phyloP scores from a whole-genome alignment of 345 rosid genomes.

The Ailanthus altissimus region DNA sequence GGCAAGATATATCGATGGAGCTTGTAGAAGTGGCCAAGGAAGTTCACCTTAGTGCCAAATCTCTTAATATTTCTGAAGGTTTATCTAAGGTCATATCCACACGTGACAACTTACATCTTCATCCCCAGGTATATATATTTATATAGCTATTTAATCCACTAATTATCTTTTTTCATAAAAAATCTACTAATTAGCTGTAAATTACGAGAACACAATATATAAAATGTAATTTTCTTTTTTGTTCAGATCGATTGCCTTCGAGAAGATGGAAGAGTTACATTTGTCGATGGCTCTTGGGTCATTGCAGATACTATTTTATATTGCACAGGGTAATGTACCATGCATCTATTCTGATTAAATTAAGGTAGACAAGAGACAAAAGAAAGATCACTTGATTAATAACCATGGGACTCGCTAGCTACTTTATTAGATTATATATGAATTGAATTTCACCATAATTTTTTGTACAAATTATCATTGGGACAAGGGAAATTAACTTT shows the following conservation, averaged over 20 bases:
- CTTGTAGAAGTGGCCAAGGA: conserved; percentile 72
- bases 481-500: too few relatives aligned
- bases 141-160: not conserved
- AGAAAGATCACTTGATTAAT: too few relatives aligned
- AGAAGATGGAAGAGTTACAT: conserved; percentile 66
- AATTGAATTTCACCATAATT: not conserved
- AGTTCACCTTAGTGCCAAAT: conserved; percentile 72
- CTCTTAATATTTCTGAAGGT: conserved; percentile 55
- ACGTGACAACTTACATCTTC: conserved; percentile 55
- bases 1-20: conserved; percentile 94
- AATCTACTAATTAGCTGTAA: too few relatives aligned
- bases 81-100: conserved; percentile 76
- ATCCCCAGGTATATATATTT: conserved; percentile 51
- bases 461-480: too few relatives aligned
- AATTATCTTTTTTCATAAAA: too few relatives aligned
- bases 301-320: conserved; percentile 71
- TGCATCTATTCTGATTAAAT: not conserved
- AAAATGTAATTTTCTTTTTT: not conserved
- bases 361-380: too few relatives aligned
- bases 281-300: conserved; percentile 63
- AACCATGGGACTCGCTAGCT: too few relatives aligned
- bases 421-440: not conserved
- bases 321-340: conserved; percentile 82
- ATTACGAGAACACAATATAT: not conserved
- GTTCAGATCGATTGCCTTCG: conserved; percentile 62